phyloP scores from a whole-genome alignment of 1,284 basidiomycete species.

The Neonothopanus nambi region DNA sequence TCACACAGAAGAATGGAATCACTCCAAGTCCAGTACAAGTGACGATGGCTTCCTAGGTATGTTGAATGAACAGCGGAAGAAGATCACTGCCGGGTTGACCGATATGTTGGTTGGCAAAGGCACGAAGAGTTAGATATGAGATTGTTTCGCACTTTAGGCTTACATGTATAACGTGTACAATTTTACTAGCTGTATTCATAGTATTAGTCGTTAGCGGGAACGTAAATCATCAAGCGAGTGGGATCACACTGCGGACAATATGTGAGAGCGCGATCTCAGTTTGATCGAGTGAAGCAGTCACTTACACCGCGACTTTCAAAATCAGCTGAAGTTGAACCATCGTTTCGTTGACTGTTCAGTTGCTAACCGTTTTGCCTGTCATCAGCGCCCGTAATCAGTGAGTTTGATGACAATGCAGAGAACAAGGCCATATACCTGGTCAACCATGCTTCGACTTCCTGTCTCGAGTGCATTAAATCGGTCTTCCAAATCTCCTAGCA shows the following conservation, averaged over 20 bases:
- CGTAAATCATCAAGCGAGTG: no score
- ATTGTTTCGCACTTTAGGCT: not conserved
- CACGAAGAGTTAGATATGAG: slow-evolving; percentile 5
- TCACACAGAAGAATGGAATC: slow-evolving; percentile 53
- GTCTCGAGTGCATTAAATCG: slow-evolving; percentile 61
- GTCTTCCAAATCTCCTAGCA: slow-evolving; percentile 60
- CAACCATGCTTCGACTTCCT: slow-evolving; percentile 64
- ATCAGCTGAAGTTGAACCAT: slow-evolving; percentile 55
- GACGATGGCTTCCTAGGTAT: slow-evolving; percentile 49
- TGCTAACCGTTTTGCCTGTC: slow-evolving; percentile 61
- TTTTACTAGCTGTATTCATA: no score
- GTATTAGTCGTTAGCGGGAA: no score
- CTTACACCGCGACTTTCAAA: not conserved
- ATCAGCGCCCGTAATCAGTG: slow-evolving; percentile 6
- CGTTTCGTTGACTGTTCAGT: slow-evolving; percentile 59
- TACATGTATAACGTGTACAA: no score
- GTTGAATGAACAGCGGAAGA: slow-evolving; percentile 50
- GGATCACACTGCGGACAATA: no score
- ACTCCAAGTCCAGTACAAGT: slow-evolving; percentile 38
- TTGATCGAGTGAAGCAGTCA: not conserved
- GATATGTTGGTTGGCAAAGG: slow-evolving; percentile 32
- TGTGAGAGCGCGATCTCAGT: no score
- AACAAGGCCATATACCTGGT: slow-evolving; percentile 45
- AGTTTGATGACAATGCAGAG: not conserved
- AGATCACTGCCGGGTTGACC: slow-evolving; percentile 39